Evolutionary conservation across 805 yeast species (phyloP), one percentile per base, ranked within the genome.

Genomic region (Osmozyma mogii): DNA sequence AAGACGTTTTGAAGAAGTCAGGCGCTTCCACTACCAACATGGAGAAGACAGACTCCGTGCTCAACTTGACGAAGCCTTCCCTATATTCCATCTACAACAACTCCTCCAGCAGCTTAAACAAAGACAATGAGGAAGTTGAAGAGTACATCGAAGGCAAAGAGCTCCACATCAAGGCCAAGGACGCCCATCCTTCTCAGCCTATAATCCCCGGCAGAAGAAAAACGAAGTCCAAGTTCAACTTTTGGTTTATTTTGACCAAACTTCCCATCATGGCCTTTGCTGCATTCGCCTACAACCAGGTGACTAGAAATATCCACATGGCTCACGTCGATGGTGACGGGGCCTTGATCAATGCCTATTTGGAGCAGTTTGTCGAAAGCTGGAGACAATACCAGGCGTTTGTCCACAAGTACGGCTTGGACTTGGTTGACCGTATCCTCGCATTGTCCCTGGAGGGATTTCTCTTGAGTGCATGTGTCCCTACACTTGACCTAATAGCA

Each of bases 381-480:
- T 43, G 54, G 29, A 43, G 48, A 32, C 44, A 50, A 9, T 32
- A 42, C 17, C 28, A 27, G n/a, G 27, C 20, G 16, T 6, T 32
- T 6, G 28, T 34, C 6, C 30, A 18, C 4, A 12, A 25, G 17
- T 20, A 30, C 8, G 31, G 16, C n/a, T 17, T 34, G 28, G 25
- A 26, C 13, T 17, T 25, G 3, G 28, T 40, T 9, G 55, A 52
- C 36, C 24, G 24, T 6, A 28, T 43, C 3, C 31, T 55, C 18
- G 52, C 54, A n/a, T 44, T 57, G 29, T 30, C 72, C 4, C 27
- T 73, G 7, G 74, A 74, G 39, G 85, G 85, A 2, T 43, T 75
- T 10, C 35, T 70, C n/a, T 65, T 78, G 54, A 78, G 83, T n/a
- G 48, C 63, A 6, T 44, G 69, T 9, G 65, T 70, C 23, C 82